Evolutionary conservation across 2,329 filamentous ascomycete genomes (phyloP).

Genomic region (Colletotrichum kahawae): DNA sequence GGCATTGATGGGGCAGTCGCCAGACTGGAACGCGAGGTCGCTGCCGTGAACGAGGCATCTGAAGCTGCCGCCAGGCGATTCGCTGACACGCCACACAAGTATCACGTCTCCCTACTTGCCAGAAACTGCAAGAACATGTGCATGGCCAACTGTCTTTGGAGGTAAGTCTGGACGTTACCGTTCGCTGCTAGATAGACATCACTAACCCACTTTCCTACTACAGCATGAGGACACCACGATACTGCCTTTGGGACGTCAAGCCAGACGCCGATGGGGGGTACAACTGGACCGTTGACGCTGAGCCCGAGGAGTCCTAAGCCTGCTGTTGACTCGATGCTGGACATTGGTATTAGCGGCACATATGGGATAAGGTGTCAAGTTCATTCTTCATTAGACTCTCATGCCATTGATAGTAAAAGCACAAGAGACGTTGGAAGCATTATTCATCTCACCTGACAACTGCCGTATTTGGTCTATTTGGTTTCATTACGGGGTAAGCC

Average conservation of each 20-base stretch:
- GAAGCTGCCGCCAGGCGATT: neutral
- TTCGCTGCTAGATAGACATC: fast-evolving
- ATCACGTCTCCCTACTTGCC: neutral
- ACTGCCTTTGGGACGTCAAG: slow-evolving; percentile 1
- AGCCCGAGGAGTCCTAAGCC: neutral
- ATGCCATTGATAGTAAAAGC: neutral
- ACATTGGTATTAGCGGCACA: neutral
- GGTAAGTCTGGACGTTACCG: neutral
- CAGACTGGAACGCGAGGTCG: neutral
- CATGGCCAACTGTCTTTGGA: slow-evolving; percentile 12
- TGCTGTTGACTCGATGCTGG: neutral
- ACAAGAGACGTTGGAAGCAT: neutral
- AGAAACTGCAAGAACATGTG: slow-evolving; percentile 18
- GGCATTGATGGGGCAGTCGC: neutral
- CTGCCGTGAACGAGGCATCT: neutral
- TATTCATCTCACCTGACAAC: neutral
- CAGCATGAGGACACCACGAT: slow-evolving; percentile 2
- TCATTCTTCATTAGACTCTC: neutral
- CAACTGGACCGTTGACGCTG: neutral
- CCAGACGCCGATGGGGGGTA: neutral
- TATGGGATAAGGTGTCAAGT: neutral
- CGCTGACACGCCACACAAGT: neutral
- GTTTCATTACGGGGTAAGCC: neutral
- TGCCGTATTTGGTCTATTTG: neutral
- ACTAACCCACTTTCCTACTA: fast-evolving